Evolutionary conservation across 2,329 filamentous ascomycete genomes (phyloP).

Genomic region (Gyromitra esculenta): DNA sequence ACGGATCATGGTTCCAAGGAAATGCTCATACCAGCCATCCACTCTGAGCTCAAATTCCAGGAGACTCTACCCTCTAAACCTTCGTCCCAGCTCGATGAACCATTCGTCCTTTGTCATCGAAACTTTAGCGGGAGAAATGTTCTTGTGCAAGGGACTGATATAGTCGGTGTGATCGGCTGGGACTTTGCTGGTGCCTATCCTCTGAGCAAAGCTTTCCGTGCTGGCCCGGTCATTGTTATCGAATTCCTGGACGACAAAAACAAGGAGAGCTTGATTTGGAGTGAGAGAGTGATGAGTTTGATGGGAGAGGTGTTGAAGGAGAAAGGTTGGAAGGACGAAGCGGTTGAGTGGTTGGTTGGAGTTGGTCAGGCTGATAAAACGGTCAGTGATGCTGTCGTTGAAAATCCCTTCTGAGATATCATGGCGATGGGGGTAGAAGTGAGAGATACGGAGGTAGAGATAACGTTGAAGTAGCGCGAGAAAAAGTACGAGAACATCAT

Average conservation of each 20-base stretch:
- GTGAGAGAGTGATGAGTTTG: not conserved
- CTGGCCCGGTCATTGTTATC: not conserved
- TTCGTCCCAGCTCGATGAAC: not conserved
- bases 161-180: slow-evolving; percentile 11
- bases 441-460: too few relatives aligned
- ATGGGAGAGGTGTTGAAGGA: not conserved
- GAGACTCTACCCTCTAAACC: not conserved
- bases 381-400: not conserved
- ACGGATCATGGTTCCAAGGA: not conserved
- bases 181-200: slow-evolving; percentile 11
- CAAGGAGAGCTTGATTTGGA: not conserved
- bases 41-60: not conserved
- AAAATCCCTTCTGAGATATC: too few relatives aligned
- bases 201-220: not conserved
- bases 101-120: slow-evolving; percentile 4
- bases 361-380: not conserved
- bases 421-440: too few relatives aligned
- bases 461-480: too few relatives aligned
- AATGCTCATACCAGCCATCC: not conserved
- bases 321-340: not conserved
- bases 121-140: slow-evolving; percentile 10
- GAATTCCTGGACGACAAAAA: not conserved
- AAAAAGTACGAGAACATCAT: too few relatives aligned
- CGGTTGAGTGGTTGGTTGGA: not conserved
- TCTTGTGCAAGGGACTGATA: slow-evolving; percentile 13